Evolutionary conservation across 2,329 filamentous ascomycete genomes (phyloP), one percentile per base, ranked within the genome.

Genomic region (Fusarium pilosicola): DNA sequence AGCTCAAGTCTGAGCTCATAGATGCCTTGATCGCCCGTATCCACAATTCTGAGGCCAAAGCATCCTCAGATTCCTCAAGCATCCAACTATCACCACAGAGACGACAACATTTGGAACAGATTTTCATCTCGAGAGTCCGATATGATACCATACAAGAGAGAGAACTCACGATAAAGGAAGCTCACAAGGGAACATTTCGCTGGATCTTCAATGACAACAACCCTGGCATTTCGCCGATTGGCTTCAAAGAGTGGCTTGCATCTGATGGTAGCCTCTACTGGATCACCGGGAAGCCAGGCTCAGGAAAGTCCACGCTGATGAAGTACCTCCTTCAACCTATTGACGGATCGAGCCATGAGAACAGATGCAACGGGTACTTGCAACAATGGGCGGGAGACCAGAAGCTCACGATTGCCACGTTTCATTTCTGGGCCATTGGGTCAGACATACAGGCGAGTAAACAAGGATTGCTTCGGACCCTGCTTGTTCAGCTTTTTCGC

Each of bases 361-460:
- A 22, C 14, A 41, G 42, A 22, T 56, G 65, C 7, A 28, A 41
- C 2, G 13, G 15, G 3, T 41, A 68, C 18, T 26, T 74, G 5
- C 30, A 18, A 3, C 34, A 39, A 5, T 71, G 70, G 67, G 42
- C 67, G 0, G 59, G 66, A 3, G 36, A 54, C 0, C 7, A 34
- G 7, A 49, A 17, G 1, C 41, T 74, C 1, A 62, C 63, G 4
- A 10, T 71, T 12, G 42, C 58, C 5, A 32, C 60, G 0, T 74
- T 74, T 6, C 70, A 74, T 28, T 74, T 74, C n/a, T 74, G 71
- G 72, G 68, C 68, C 1, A 44, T 59, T 13, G 71, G 72, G 20
- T 58, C 63, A 17, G 20, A 58, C 0, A 22, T 63, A 0, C 72
- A 74, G 24, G 34, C 38, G 2, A 68, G 63, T 0, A 56, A 60